Evolutionary conservation across 148 eudicot genomes (phyloP), one percentile per base, ranked within the genome.

Genomic region (Tetragonia tetragonoides): DNA sequence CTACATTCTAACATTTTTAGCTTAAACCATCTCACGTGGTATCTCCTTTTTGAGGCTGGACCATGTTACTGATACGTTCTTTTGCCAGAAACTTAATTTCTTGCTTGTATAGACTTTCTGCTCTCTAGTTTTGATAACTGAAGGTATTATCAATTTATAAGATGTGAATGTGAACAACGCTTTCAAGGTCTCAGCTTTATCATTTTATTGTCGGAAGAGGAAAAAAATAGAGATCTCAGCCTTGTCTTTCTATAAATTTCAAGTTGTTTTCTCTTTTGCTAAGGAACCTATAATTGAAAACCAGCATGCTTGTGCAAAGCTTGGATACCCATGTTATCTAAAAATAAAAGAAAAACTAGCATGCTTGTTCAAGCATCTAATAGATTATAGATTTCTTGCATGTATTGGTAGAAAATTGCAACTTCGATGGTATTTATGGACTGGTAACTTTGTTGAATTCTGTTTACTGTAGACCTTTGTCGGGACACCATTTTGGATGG

Each of bases 401-500:
- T 53, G 12, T 53, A 53, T 53, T 53, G 57, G 57, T 53, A 53
- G 4, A 68, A 42, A 10, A n/a, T 21, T 20, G 14, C 15, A 37
- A 1, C 72, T 68, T 68, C 44, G 14, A 16, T 60, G 42, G 62
- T 40, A 64, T 72, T 37, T 67, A 73, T 40, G 41, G 69, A 62
- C 44, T 59, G 73, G 61, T 79, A 79, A 67, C 17, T 21, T 56
- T 74, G 37, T 78, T 47, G 80, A 71, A 80, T 85, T 82, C 60
- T 86, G 75, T 82, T 81, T 75, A 66, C 80, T 62, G 56, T 80
- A 95, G 98, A 95, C 98, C 49, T 95, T 95, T 86, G 98, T 95
- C 74, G 98, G 98, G 72, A 95, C 98, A 68, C 98, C 98, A 81
- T 95, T 95, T 84, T 95, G 98, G 98, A 95, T 95, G 98, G 98